Evolutionary conservation across 441 rosid genomes (phyloP).

Genomic region (Populus trichocarpa): DNA sequence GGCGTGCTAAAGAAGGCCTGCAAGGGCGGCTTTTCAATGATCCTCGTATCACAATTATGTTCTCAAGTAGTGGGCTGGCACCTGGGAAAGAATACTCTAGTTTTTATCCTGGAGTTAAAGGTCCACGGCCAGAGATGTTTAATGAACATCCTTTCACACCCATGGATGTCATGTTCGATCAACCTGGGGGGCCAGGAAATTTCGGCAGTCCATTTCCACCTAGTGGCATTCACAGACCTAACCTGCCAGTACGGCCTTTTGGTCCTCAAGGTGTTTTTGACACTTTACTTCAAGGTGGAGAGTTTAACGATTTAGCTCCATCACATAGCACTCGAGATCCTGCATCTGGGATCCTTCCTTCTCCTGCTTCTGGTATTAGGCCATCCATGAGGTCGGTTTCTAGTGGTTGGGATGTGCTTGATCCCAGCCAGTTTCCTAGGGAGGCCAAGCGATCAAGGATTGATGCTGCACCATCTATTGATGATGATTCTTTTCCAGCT

Average conservation of each 20-base stretch:
- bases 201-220: constrained; percentile 38
- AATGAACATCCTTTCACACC: constrained; percentile 47
- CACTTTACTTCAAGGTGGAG: constrained; percentile 41
- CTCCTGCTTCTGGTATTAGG: constrained; percentile 55
- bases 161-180: constrained; percentile 40
- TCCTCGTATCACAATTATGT: constrained; percentile 88
- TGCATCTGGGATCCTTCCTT: constrained; percentile 28
- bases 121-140: constrained; percentile 53
- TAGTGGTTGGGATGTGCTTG: constrained; percentile 80
- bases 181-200: constrained; percentile 32
- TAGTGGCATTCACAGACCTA: constrained; percentile 39
- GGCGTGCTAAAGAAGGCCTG: constrained; percentile 86
- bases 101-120: constrained; percentile 58
- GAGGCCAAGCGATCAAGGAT: constrained; percentile 70
- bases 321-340: constrained; percentile 34
- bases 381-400: constrained; percentile 48
- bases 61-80: constrained; percentile 63
- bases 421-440: constrained; percentile 53
- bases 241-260: constrained; percentile 38
- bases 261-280: constrained; percentile 57
- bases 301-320: constrained; percentile 43
- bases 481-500: constrained; percentile 46
- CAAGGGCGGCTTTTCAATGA: constrained; percentile 92
- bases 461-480: constrained; percentile 44
- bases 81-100: constrained; percentile 52